Conservation (phyloP, 2,329 filamentous ascomycete species). For the Cytospora piceicola region DNA sequence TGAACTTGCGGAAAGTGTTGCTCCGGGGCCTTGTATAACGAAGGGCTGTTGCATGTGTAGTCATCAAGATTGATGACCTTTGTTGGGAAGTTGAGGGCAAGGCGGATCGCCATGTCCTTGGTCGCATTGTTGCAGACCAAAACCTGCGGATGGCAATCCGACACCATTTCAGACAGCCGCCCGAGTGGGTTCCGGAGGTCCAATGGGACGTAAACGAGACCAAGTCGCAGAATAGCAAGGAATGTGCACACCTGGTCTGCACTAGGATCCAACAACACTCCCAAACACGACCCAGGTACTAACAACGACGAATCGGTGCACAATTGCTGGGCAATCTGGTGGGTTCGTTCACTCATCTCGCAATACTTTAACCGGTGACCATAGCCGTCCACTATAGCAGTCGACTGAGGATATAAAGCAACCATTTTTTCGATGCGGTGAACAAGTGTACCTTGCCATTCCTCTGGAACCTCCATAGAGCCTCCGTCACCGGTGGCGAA, state of each 20-base stretch:
- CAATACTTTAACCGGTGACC: slow-evolving; percentile 41
- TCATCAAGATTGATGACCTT: background rate
- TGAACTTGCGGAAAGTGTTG: too few relatives aligned
- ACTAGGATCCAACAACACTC: background rate
- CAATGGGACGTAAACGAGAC: slow-evolving; percentile 45
- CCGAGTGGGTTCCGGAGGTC: slow-evolving; percentile 39
- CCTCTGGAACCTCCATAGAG: background rate
- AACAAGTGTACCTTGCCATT: background rate
- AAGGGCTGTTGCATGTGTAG: too few relatives aligned
- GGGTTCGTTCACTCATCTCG: background rate
- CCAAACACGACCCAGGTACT: background rate
- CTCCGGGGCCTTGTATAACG: background rate
- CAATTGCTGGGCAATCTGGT: background rate
- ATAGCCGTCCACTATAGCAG: slow-evolving; percentile 32
- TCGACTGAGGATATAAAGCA: slow-evolving; percentile 21
- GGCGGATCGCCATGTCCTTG: background rate
- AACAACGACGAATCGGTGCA: background rate
- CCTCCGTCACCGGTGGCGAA: background rate
- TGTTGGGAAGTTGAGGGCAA: background rate
- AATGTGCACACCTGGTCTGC: slow-evolving; percentile 38
- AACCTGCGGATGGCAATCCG: background rate
- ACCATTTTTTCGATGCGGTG: slow-evolving; percentile 10
- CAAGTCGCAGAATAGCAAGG: slow-evolving; percentile 46
- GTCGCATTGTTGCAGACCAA: background rate
- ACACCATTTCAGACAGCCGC: background rate